Evolutionary conservation across 2,329 filamentous ascomycete species (phyloP).

Genomic region (Fulvia fulva): DNA sequence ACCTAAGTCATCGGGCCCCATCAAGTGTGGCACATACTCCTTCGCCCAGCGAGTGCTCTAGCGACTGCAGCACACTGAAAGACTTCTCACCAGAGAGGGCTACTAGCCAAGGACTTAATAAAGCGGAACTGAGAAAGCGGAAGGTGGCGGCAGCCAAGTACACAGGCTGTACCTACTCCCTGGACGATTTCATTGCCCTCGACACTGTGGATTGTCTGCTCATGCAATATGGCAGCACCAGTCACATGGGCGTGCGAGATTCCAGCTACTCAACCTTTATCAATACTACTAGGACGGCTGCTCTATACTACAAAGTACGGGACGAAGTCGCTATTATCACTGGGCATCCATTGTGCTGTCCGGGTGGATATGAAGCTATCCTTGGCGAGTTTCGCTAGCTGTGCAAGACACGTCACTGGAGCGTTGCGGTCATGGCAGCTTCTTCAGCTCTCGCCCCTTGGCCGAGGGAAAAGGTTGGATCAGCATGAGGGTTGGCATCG

Average conservation of each 20-base stretch:
- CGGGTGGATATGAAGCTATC: neutral
- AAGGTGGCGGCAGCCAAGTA: neutral
- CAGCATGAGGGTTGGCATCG: slow-evolving; percentile 3
- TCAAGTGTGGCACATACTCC: too few species aligned
- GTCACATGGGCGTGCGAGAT: slow-evolving; percentile 6
- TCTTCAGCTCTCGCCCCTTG: neutral
- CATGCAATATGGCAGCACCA: slow-evolving; percentile 4
- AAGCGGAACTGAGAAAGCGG: neutral
- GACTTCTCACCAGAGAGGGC: too few species aligned
- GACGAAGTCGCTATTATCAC: slow-evolving; percentile 5
- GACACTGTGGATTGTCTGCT: slow-evolving; percentile 2
- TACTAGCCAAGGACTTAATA: too few species aligned
- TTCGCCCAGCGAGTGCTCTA: too few species aligned
- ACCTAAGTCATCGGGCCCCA: too few species aligned
- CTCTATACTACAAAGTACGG: slow-evolving; percentile 6
- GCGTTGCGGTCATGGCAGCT: slow-evolving; percentile 4
- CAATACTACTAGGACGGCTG: slow-evolving; percentile 2
- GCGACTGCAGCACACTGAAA: too few species aligned
- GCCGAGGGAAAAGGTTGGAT: neutral
- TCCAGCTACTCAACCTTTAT: slow-evolving; percentile 6
- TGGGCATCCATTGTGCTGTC: slow-evolving; percentile 8
- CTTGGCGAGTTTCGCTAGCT: slow-evolving; percentile 1
- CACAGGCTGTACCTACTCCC: slow-evolving; percentile 2
- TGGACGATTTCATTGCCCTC: slow-evolving; percentile 1
- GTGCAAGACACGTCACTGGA: neutral